Conservation (phyloP, 371 early-diverging fungal species). For the Basidiobolus heterosporus region DNA sequence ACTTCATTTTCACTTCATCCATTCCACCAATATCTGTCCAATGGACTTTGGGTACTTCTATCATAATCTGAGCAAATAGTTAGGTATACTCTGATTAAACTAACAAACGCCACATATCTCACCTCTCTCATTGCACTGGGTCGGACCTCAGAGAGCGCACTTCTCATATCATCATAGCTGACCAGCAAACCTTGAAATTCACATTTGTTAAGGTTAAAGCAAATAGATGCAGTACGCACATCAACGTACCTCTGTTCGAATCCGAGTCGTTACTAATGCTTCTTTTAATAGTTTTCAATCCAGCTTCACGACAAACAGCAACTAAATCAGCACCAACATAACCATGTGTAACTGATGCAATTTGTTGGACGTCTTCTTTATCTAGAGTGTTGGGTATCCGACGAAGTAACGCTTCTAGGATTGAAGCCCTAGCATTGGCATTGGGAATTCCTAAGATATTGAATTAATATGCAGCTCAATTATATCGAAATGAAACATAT, state of each 20-base stretch:
- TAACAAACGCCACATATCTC: background rate
- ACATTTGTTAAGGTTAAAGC: no score
- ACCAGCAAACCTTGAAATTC: slow-evolving; percentile 12
- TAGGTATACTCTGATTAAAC: background rate
- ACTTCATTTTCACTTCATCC: slow-evolving; percentile 76
- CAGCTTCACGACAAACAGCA: slow-evolving; percentile 75
- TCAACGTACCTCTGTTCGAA: slow-evolving; percentile 3
- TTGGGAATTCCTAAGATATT: slow-evolving; percentile 52
- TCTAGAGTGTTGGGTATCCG: slow-evolving; percentile 52
- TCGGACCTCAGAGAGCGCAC: slow-evolving; percentile 36
- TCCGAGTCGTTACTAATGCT: slow-evolving; percentile 10
- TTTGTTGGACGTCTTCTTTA: slow-evolving; percentile 23
- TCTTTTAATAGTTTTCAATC: slow-evolving; percentile 59
- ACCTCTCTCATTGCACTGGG: slow-evolving; percentile 97
- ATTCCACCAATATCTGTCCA: slow-evolving; percentile 98
- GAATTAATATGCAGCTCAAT: background rate
- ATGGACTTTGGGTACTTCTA: slow-evolving; percentile 86
- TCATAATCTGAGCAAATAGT: slow-evolving; percentile 28
- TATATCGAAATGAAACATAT: background rate
- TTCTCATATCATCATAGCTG: slow-evolving; percentile 23
- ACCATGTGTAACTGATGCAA: slow-evolving; percentile 71
- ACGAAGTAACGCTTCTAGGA: slow-evolving; percentile 51
- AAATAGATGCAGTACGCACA: no score
- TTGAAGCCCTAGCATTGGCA: slow-evolving; percentile 46
- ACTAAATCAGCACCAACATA: slow-evolving; percentile 97